Base-by-base conservation (phyloP, 306 rosid species). In the Glycine latifolia region DNA sequence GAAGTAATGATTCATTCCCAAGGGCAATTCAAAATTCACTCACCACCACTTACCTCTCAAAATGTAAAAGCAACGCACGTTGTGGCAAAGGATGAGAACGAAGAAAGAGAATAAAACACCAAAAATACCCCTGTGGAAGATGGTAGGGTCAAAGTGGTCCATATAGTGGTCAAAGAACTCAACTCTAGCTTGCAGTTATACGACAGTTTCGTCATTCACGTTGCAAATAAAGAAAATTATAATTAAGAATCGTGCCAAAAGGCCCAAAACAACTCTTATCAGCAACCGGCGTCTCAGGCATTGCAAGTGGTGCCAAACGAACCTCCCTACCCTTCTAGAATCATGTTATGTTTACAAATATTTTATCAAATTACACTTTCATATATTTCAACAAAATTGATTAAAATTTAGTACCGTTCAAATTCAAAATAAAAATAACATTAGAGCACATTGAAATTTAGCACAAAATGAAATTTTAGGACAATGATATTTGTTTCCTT, bases 81-180 rank as follows among this genome's bases (percentile, higher is more conserved):
- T 77, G 52, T n/a, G 33, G 4, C 10, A 26, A 11, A 1, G 77
- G 71, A 59, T 71, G 37, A 53, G 33, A 62, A 14, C 4, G 39
- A 75, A 44, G 16, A 67, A 37, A 46, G 50, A 44, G 58, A 31
- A 81, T n/a, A 35, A 83, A 53, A 79, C 31, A 66, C 80, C 88
- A 7, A 60, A 43, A 87, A 39, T 78, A 6, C 76, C 88, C 16
- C 41, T 65, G 46, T 6, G 26, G 11, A 37, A 79, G 61, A 83
- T n/a, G 0, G 44, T 53, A 67, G 76, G 73, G 89, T 81, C 89
- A 88, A 84, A 81, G 85, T 86, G 88, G 89, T 84, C 89, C 91
- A 87, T 41, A 16, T 7, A 49, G 53, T 26, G 85, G 94, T 90
- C 94, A 91, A 90, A 84, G 71, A 76, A 76, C 79, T 39, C 48